Evolutionary conservation across 2,329 filamentous ascomycete species (phyloP), one percentile per base, ranked within the genome.

Genomic region (Colletotrichum simmondsii): DNA sequence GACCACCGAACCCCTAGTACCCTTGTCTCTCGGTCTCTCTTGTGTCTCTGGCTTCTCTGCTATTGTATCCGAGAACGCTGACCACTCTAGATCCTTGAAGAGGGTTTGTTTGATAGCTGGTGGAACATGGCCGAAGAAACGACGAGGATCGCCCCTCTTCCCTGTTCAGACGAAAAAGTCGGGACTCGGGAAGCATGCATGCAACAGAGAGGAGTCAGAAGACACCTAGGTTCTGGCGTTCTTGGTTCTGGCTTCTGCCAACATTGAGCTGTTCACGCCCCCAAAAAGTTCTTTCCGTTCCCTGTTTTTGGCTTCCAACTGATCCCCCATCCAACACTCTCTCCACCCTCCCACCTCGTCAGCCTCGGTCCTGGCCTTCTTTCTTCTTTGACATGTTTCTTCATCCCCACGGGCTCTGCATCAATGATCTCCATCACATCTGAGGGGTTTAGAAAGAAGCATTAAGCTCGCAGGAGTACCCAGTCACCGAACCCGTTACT

Each of bases 71-170:
- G 42, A 49, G 4, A n/a, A 54, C 22, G 22, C 26, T 28, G 19
- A 54, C 26, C 12, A 54, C 37, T 35, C 52, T 30, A 24, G 10
- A 65, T 30, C 52, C 49, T 37, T 10, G 62, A 30, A 22, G 49
- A 19, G 7, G 42, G 8, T 4, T 49, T 49, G 42, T 49, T 49
- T 49, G 42, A 49, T 35, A 57, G 24, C 8, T 26, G 24, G 42
- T 65, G 62, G 52, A 65, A 65, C 24, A 46, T 57, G 62, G 42
- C 62, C 68, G 68, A 71, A 63, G 54, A 68, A 62, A 62, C 64
- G 52, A 52, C n/a, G 30, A 32, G 49, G 46, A 49, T 12, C 24
- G 59, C 19, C 22, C 28, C 28, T 5, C 46, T 19, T 54, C 57
- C 68, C 30, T 67, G 68, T 62, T 67, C 63, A 57, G 68, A 62